These are phyloP conservation scores for Calonectria leucothoes DNA, from an alignment of 2,329 filamentous ascomycete genomes.

Conservation along the genomic window DNA sequence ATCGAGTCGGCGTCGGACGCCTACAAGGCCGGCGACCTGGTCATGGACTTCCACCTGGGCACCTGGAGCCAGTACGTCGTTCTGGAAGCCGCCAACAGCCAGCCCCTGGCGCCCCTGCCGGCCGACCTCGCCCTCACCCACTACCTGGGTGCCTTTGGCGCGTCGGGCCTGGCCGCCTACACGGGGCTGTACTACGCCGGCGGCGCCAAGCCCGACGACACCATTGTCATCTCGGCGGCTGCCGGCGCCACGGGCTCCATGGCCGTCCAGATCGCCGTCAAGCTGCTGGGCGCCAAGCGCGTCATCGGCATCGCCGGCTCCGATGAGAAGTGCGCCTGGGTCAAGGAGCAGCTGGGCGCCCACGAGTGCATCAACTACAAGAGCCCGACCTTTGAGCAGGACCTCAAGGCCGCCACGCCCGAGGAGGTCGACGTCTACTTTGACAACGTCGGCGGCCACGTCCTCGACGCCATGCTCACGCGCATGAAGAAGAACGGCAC, in stretches of 20 bases:
- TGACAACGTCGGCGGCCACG: slow-evolving; percentile 43
- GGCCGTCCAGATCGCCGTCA: slow-evolving; percentile 44
- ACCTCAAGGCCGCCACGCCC: slow-evolving; percentile 41
- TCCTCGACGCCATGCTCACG: slow-evolving; percentile 43
- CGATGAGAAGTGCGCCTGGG: slow-evolving; percentile 45
- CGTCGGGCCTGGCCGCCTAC: slow-evolving; percentile 42
- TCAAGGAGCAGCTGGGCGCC: slow-evolving; percentile 39
- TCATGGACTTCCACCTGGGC: slow-evolving; percentile 45
- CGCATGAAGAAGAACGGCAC: slow-evolving; percentile 41
- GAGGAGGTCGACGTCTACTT: slow-evolving; percentile 45
- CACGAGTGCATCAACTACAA: slow-evolving; percentile 46
- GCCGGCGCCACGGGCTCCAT: slow-evolving; percentile 45
- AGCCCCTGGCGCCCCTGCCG: slow-evolving; percentile 39
- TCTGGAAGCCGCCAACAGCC: slow-evolving; percentile 40
- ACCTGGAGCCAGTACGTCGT: slow-evolving; percentile 43
- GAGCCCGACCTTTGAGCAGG: slow-evolving; percentile 42
- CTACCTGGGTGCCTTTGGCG: slow-evolving; percentile 45
- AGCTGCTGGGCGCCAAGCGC: slow-evolving; percentile 42
- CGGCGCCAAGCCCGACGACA: slow-evolving; percentile 42
- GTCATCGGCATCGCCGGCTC: slow-evolving; percentile 44
- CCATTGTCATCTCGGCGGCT: slow-evolving; percentile 44
- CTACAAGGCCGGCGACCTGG: slow-evolving; percentile 42
- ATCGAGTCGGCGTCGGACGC: slow-evolving; percentile 38
- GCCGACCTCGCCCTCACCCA: slow-evolving; percentile 38
- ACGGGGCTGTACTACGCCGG: slow-evolving; percentile 38